Conservation (phyloP, 1,284 basidiomycete species). For the Heterobasidion irregulare region DNA sequence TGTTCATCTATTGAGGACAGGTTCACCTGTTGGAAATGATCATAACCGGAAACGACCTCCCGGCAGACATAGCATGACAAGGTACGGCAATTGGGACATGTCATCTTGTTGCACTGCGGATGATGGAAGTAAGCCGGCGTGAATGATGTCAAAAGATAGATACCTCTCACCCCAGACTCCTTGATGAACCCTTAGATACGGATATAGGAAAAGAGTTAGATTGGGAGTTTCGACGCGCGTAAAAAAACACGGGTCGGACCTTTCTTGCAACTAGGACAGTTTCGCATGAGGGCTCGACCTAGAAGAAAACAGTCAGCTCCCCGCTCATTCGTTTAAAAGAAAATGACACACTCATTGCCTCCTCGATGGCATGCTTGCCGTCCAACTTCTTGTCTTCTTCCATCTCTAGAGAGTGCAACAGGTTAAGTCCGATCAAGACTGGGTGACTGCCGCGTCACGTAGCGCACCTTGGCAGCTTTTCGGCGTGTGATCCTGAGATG, state of each 20-base stretch:
- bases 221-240: not conserved
- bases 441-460: not conserved
- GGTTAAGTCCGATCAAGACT: not conserved
- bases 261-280: constrained; percentile 75
- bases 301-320: constrained; percentile 5
- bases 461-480: constrained; percentile 71
- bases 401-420: constrained; percentile 36
- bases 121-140: not conserved
- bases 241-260: constrained; percentile 28
- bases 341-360: constrained; percentile 71
- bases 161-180: constrained; percentile 51
- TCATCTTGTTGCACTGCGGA: constrained; percentile 74
- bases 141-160: not conserved
- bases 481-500: constrained; percentile 69
- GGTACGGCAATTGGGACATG: constrained; percentile 59
- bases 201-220: not conserved
- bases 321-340: not conserved
- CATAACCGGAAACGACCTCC: constrained; percentile 62
- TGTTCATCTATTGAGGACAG: constrained; percentile 7
- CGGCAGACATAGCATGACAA: constrained; percentile 77
- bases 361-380: constrained; percentile 72
- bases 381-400: constrained; percentile 67
- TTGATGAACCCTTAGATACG: constrained; percentile 60
- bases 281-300: constrained; percentile 77
- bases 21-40: constrained; percentile 61